Conservation (phyloP, 306 rosid species). For the Medicago ruthenica region DNA sequence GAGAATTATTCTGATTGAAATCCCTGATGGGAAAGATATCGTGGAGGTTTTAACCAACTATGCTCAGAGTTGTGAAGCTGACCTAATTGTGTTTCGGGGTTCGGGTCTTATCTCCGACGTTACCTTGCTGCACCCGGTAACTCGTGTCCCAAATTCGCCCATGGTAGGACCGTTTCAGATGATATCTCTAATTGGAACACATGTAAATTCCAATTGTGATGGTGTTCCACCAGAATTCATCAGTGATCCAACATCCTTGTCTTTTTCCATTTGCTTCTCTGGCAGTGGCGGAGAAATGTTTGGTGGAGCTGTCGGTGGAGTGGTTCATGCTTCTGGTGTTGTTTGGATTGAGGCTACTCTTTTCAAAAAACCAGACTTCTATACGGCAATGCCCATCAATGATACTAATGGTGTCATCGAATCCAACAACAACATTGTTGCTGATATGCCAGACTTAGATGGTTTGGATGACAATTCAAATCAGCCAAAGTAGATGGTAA, state of each 20-base stretch:
- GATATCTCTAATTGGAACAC: constrained; percentile 45
- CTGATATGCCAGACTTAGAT: background rate
- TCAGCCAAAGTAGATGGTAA: background rate
- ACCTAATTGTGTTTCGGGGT: constrained; percentile 48
- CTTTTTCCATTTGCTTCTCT: constrained; percentile 52
- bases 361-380: constrained; percentile 42
- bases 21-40: constrained; percentile 57
- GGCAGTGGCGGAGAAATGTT: constrained; percentile 55
- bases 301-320: constrained; percentile 67
- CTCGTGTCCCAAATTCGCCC: constrained; percentile 26
- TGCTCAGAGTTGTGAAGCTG: constrained; percentile 39
- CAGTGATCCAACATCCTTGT: background rate
- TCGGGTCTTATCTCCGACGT: constrained; percentile 56
- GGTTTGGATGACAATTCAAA: background rate
- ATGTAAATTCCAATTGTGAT: background rate
- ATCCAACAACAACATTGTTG: background rate
- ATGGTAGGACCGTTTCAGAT: constrained; percentile 50
- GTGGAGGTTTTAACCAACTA: constrained; percentile 48
- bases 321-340: constrained; percentile 47
- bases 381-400: constrained; percentile 20
- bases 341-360: constrained; percentile 51
- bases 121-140: constrained; percentile 38
- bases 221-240: background rate
- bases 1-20: constrained; percentile 16
- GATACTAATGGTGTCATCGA: background rate